Base-by-base conservation (phyloP, 2,329 filamentous ascomycete genomes). In the Spiromastix sp. region DNA sequence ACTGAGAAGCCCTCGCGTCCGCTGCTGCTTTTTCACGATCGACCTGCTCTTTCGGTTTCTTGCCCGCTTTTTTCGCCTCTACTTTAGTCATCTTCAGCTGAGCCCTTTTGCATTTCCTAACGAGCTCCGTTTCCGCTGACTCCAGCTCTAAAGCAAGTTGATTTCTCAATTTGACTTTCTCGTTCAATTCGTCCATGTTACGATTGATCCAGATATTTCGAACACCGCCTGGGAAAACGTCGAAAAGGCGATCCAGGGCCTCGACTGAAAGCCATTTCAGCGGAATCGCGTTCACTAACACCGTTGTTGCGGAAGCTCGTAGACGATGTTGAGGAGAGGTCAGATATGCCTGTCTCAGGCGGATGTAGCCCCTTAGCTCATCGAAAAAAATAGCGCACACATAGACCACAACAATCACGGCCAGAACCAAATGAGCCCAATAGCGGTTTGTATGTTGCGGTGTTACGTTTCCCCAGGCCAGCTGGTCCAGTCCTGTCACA, bases 201-300 rank as follows among this genome's bases (percentile, higher is more conserved):
- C 89, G 76, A 40, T 95, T 98, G 48, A 98, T 79, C 87, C 89
- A 98, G 30, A 98, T 83, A 47, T 96, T 96, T 40, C 85, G 77
- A 51, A 98, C 81, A 19, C 91, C 91, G 13, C 91, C 91, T 0
- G 91, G 91, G 48, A 95, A 96, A 1, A 96, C 87, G 55, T 98
- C 91, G 50, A 93, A 98, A 0, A 98, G 68, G 0, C 81, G 81
- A 39, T 77, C 72, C 4, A 98, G 70, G 1, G 85, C 84, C 29
- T 93, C 79, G 32, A 85, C 74, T 2, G 74, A 85, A 5, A 93
- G 74, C 91, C 91, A 98, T 52, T 93, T 93, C 26, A 73, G 67
- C 1, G 91, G 91, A 34, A 98, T 94, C 8, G 81, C 81, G 44
- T 81, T 91, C 34, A 98, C 86, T 4, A 98, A 70, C 30, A 98